Evolutionary conservation across 2,329 filamentous ascomycete species (phyloP).

Genomic region (Curvularia hawaiiensis): DNA sequence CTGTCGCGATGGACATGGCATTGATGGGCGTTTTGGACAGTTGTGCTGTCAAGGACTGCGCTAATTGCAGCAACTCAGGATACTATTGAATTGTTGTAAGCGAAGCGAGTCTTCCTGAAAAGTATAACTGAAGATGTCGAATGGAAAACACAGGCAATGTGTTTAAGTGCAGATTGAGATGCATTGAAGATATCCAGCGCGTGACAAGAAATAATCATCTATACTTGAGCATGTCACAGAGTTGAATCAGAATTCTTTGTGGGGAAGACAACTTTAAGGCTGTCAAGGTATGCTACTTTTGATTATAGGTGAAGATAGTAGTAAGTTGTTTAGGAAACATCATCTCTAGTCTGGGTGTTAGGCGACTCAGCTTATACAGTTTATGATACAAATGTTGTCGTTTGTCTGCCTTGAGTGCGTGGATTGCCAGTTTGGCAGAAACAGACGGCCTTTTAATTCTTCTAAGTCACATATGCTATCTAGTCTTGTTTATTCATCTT

Average conservation of each 20-base stretch:
- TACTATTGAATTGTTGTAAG: too few relatives aligned
- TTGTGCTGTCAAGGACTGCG: background rate
- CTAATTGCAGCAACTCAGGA: background rate
- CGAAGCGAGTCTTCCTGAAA: too few relatives aligned
- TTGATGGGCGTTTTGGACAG: background rate
- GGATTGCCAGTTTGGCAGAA: too few relatives aligned
- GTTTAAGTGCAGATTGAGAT: background rate
- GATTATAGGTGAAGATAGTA: background rate
- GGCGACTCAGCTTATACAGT: background rate
- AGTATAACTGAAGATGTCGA: too few relatives aligned
- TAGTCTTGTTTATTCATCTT: background rate
- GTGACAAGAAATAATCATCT: background rate
- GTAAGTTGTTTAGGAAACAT: background rate
- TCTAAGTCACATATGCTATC: background rate
- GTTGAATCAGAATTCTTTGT: too few relatives aligned
- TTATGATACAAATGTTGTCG: background rate
- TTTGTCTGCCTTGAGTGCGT: too few relatives aligned
- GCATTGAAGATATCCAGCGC: background rate
- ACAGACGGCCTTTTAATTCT: background rate
- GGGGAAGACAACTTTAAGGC: background rate
- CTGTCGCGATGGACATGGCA: background rate
- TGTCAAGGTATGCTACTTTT: background rate
- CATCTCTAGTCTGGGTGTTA: background rate
- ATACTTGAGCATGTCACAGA: background rate
- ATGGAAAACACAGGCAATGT: too few relatives aligned